Evolutionary conservation across 257 asterid species (phyloP), one percentile per base, ranked within the genome.

Genomic region (Nyctanthes arbortristis): DNA sequence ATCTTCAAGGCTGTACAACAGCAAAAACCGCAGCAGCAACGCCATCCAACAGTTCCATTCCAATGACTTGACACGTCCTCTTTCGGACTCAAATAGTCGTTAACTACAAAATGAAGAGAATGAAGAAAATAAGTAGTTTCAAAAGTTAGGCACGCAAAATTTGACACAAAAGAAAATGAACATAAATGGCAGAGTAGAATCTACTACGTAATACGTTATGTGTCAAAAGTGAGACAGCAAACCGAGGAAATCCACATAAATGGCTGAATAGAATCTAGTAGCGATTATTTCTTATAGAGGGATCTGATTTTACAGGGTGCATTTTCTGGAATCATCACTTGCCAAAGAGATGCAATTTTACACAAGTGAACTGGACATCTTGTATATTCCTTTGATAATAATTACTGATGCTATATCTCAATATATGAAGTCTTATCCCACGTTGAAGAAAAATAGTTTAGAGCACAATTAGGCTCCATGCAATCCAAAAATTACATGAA

Each of bases 21-120:
- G 43, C 7, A 24, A 13, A 9, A 5, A 4, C 37, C 58, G 67
- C 63, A 66, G 64, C 60, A 33, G 36, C 10, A 29, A 45, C 33
- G 45, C 24, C 30, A 22, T 36, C 31, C 34, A 68, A 10, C 35
- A 12, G 63, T 43, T 7, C 61, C n/a, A n/a, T 61, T 67, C 54
- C 20, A 34, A 39, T 30, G 40, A n/a, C 43, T 62, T 7, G 68
- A 24, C 65, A 29, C 24, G 20, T 65, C 75, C 33, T 25, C 49
- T 28, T n/a, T 43, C 10, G 36, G n/a, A 45, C 61, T 55, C 68
- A 65, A 61, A 67, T 32, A 58, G 34, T 34, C 60, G 3, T 56
- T 68, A 64, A n/a, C 91, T 82, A 83, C 80, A 78, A 71, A 74
- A 66, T 22, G 68, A 61, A 80, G 28, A 58, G 29, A 63, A 9